A percentile compares a stretch with the other conserved stretches of the same genome.
Conservation (phyloP, 2,329 filamentous ascomycete species). For the Rutstroemia sydowiana region DNA sequence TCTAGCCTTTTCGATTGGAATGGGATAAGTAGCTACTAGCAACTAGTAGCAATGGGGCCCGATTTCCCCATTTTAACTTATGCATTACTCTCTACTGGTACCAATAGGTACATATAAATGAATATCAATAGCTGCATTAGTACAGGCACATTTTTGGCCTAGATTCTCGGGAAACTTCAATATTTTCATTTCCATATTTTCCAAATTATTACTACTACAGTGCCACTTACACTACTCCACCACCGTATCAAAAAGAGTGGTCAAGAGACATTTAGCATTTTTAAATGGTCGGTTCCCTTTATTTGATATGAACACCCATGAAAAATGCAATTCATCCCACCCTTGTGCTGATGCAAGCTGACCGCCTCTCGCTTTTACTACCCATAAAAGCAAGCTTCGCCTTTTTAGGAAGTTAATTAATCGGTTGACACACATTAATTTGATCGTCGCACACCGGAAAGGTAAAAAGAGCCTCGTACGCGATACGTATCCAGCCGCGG, state of each 20-base stretch:
- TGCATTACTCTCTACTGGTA: slow-evolving; percentile 2
- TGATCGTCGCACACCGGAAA: slow-evolving; percentile 22
- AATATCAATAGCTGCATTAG: too few species aligned
- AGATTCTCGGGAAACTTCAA: too few species aligned
- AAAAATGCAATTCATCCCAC: slow-evolving; percentile 6
- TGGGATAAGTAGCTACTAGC: too few species aligned
- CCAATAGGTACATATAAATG: too few species aligned
- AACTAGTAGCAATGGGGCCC: neutral
- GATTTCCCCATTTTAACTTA: slow-evolving; percentile 5
- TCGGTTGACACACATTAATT: slow-evolving; percentile 13
- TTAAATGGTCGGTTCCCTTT: slow-evolving; percentile 1
- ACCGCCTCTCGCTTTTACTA: slow-evolving; percentile 4
- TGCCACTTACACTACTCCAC: neutral
- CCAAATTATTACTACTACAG: too few species aligned
- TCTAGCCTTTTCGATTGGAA: neutral
- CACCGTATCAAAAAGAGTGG: slow-evolving; percentile 2
- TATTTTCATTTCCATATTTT: too few species aligned
- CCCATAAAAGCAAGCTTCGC: slow-evolving; percentile 4
- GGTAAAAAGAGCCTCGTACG: slow-evolving; percentile 9
- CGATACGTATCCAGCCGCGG: slow-evolving; percentile 10
- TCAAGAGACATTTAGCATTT: neutral
- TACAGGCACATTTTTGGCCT: slow-evolving; percentile 5
- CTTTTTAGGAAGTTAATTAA: slow-evolving; percentile 7
- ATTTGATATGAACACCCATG: slow-evolving; percentile 8
- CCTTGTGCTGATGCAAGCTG: slow-evolving; percentile 4